These are phyloP conservation scores for Cyberlindnera sargentensis DNA, from an alignment of 805 yeast genomes.

Conservation along the genomic window DNA sequence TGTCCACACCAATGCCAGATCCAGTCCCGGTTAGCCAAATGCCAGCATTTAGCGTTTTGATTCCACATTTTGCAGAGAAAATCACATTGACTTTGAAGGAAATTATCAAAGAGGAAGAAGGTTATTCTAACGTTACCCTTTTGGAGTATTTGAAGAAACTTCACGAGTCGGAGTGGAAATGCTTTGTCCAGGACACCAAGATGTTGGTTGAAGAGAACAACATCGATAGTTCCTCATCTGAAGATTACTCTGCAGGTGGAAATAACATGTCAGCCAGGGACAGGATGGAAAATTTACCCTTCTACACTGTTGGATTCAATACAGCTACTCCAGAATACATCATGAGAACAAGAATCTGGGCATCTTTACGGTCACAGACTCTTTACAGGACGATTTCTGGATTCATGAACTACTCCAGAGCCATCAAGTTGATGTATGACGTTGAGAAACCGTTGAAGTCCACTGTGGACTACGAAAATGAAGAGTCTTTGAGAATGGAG, in stretches of 20 bases:
- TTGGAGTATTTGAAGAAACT: conserved; percentile 64
- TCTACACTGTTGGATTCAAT: conserved; percentile 58
- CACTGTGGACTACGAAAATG: conserved; percentile 11
- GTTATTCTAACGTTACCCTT: conserved; percentile 52
- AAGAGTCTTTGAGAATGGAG: conserved; percentile 33
- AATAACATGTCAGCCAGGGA: conserved; percentile 9
- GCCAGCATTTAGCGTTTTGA: conserved; percentile 78
- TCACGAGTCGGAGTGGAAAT: conserved; percentile 62
- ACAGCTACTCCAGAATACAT: conserved; percentile 50
- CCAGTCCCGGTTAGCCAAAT: conserved; percentile 57
- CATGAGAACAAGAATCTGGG: conserved; percentile 68
- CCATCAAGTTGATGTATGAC: conserved; percentile 56
- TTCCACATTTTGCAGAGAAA: conserved; percentile 85
- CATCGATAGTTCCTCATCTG: conserved; percentile 9
- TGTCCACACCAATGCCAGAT: conserved; percentile 79
- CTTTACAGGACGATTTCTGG: conserved; percentile 69
- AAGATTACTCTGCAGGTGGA: conserved; percentile 11
- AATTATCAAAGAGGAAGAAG: conserved; percentile 65
- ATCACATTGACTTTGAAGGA: conserved; percentile 71
- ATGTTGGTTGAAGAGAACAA: conserved; percentile 44
- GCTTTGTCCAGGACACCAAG: conserved; percentile 62
- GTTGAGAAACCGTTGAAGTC: conserved; percentile 41
- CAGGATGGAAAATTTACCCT: conserved; percentile 46
- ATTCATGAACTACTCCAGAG: conserved; percentile 62
- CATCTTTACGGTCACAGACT: conserved; percentile 68